A percentile compares a stretch with the other conserved stretches of the same genome.
Conservation (phyloP, 768 basidiomycete genomes). For the Lentinula guzmanii region DNA sequence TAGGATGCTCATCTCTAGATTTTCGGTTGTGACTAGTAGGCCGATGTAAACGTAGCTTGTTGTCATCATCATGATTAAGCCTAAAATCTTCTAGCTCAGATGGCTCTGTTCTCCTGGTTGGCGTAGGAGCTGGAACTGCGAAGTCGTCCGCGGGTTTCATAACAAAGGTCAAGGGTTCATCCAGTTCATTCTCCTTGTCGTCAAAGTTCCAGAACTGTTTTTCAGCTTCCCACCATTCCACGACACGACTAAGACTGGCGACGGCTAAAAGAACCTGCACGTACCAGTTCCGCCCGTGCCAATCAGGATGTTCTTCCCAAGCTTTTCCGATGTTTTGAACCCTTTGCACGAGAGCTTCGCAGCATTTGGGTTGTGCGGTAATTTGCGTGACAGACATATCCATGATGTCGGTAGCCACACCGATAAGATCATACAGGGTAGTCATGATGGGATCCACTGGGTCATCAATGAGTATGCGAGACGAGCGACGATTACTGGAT, state of each 20-base stretch:
- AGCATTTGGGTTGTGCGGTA: slow-evolving; percentile 78
- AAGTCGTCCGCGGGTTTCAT: slow-evolving; percentile 79
- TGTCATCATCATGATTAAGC: slow-evolving; percentile 49
- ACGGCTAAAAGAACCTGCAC: slow-evolving; percentile 94
- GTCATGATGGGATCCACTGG: slow-evolving; percentile 87
- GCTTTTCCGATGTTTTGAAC: slow-evolving; percentile 89
- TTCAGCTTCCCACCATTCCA: slow-evolving; percentile 99
- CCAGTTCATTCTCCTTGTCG: slow-evolving; percentile 83
- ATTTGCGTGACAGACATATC: slow-evolving; percentile 88
- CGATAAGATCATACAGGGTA: slow-evolving; percentile 87
- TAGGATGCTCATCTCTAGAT: slow-evolving; percentile 53
- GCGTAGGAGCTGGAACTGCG: slow-evolving; percentile 23
- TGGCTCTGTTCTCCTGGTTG: slow-evolving; percentile 32
- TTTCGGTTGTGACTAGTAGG: slow-evolving; percentile 47
- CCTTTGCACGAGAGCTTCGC: slow-evolving; percentile 81
- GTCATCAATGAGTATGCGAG: slow-evolving; percentile 78
- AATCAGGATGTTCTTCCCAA: slow-evolving; percentile 98
- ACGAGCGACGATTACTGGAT: slow-evolving; percentile 64
- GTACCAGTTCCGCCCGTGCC: slow-evolving; percentile 98
- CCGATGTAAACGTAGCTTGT: slow-evolving; percentile 40
- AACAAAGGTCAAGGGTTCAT: slow-evolving; percentile 90
- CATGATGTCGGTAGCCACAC: slow-evolving; percentile 86
- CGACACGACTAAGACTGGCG: slow-evolving; percentile 91
- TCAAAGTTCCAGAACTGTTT: slow-evolving; percentile 99
- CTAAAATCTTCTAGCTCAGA: slow-evolving; percentile 38